Conservation (phyloP, 495 filamentous ascomycete genomes). For the Cairneyella variabilis region DNA sequence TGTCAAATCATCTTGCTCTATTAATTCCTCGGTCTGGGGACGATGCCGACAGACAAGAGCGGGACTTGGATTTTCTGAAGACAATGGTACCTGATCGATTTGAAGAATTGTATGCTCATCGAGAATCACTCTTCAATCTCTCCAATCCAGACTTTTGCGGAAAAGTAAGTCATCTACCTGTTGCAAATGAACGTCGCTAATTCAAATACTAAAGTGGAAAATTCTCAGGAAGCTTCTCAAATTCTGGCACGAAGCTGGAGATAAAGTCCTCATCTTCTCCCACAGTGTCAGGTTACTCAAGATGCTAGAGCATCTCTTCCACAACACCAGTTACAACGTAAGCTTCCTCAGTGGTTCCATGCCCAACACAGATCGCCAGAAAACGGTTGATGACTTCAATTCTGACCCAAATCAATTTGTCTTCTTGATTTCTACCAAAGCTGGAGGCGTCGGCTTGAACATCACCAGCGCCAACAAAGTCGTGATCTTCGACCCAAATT, state of each 20-base stretch:
- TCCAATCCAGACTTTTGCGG: conserved; percentile 92
- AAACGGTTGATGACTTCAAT: conserved; percentile 87
- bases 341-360: conserved; percentile 88
- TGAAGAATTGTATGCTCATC: conserved; percentile 67
- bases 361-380: conserved; percentile 79
- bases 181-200: background rate
- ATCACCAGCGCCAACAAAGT: conserved; percentile 99
- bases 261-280: conserved; percentile 92
- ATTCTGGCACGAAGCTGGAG: conserved; percentile 85
- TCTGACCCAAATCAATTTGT: conserved; percentile 84
- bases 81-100: conserved; percentile 72
- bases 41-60: conserved; percentile 68
- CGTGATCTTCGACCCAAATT: conserved; percentile 95
- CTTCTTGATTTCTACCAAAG: conserved; percentile 91
- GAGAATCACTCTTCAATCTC: conserved; percentile 77
- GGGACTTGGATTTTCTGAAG: conserved; percentile 74
- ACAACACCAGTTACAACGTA: conserved; percentile 85
- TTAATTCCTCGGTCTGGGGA: conserved; percentile 73
- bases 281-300: conserved; percentile 82
- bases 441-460: conserved; percentile 75
- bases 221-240: conserved; percentile 79
- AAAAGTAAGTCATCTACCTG: conserved; percentile 41
- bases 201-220: conserved; percentile 60
- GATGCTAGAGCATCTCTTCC: conserved; percentile 84
- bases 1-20: conserved; percentile 89